Conservation (phyloP, 2,329 filamentous ascomycete species). For the Mollisiaceae sp. region DNA sequence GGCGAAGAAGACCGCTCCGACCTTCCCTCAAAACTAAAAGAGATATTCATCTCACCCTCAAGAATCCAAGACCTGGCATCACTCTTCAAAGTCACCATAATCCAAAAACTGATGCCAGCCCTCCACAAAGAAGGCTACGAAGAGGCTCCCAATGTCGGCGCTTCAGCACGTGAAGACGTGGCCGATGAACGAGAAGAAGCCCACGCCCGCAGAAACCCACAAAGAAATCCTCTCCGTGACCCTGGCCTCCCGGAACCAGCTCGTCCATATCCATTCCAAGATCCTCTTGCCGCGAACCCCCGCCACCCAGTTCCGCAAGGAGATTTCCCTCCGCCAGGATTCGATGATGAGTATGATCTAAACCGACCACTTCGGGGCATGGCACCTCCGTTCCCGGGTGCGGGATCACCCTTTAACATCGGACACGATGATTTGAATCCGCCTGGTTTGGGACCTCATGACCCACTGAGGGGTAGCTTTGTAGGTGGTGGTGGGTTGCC, state of each 20-base stretch:
- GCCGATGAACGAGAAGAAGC: conserved; percentile 48
- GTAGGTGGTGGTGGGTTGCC: conserved; percentile 60
- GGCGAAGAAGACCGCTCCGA: conserved; percentile 58
- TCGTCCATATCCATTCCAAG: conserved; percentile 69
- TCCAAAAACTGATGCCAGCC: conserved; percentile 82
- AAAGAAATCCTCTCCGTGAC: conserved; percentile 51
- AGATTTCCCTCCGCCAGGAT: conserved; percentile 85
- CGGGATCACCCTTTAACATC: conserved; percentile 67
- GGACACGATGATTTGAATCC: conserved; percentile 90
- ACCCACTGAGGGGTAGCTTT: conserved; percentile 75
- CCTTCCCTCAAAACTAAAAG: conserved; percentile 54
- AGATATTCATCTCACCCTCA: conserved; percentile 75
- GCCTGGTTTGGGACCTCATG: conserved; percentile 81
- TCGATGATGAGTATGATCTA: conserved; percentile 92
- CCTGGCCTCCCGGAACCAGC: conserved; percentile 62
- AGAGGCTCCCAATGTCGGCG: conserved; percentile 51
- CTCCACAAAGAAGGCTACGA: conserved; percentile 81
- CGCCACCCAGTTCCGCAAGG: conserved; percentile 68
- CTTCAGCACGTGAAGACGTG: conserved; percentile 49
- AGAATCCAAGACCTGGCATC: conserved; percentile 72
- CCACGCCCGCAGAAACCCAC: conserved; percentile 49
- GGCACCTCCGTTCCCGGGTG: conserved; percentile 42
- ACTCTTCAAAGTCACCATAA: conserved; percentile 76
- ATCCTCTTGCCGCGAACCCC: conserved; percentile 67
- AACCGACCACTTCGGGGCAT: conserved; percentile 66